Percentiles rank a stretch among this genome's conserved stretches.
Evolutionary conservation across 306 rosid species (phyloP).

Genomic region (Vigna angularis): DNA sequence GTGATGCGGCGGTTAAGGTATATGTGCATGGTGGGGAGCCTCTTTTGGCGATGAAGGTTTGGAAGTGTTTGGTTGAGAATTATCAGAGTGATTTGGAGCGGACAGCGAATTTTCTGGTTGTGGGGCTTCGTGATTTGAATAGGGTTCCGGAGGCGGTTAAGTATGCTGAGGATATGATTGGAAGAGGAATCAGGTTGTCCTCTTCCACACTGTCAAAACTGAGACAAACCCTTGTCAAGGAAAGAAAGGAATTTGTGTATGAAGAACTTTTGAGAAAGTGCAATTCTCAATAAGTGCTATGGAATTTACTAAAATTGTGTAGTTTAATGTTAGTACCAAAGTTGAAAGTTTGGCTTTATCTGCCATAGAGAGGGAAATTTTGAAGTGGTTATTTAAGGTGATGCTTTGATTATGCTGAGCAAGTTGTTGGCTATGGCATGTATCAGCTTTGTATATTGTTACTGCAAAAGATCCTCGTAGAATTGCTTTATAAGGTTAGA

Average conservation of each 20-base stretch:
- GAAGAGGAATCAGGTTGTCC: conserved; percentile 60
- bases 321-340: neutral
- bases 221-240: conserved; percentile 60
- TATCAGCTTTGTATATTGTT: conserved; percentile 14
- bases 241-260: conserved; percentile 53
- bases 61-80: conserved; percentile 66
- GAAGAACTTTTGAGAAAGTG: conserved; percentile 64
- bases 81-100: conserved; percentile 57
- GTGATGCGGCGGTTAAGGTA: conserved; percentile 57
- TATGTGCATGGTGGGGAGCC: conserved; percentile 58
- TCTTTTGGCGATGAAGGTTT: conserved; percentile 60
- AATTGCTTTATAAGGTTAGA: conserved; percentile 10
- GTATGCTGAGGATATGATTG: conserved; percentile 73
- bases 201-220: conserved; percentile 62
- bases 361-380: neutral
- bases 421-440: conserved; percentile 5
- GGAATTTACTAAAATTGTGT: conserved; percentile 16
- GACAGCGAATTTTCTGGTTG: conserved; percentile 54
- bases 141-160: conserved; percentile 72
- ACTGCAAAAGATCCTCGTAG: conserved; percentile 22
- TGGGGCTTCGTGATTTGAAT: conserved; percentile 55
- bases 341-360: neutral
- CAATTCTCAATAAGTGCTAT: conserved; percentile 44
- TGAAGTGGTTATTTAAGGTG: conserved; percentile 23
- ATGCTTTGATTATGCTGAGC: conserved; percentile 4